Base-by-base conservation (phyloP, 129 eudicot genomes). In the Flaveria robusta region DNA sequence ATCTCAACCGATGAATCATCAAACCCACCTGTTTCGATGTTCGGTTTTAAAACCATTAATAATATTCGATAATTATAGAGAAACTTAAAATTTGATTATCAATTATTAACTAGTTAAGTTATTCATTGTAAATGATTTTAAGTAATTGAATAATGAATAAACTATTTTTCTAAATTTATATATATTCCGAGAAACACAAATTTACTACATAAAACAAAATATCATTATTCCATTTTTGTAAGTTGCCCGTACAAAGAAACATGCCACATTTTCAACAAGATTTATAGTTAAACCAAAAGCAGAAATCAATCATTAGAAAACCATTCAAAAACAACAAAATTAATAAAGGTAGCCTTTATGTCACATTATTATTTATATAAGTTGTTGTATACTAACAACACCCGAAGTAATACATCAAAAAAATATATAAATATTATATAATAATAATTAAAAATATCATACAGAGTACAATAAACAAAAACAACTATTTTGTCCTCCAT, bases 401-500 rank as follows among this genome's bases (percentile, higher is more conserved):
- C 64, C 64, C 31, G 14, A 56, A 22, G 31, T 20, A 22, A 22
- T 54, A n/a, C 19, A 54, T 54, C 13, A 29, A 24, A 23, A 4
- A 26, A 11, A 62, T 31, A 46, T 26, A 41, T 8, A 37, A 37
- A 31, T n/a, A 27, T 34, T 7, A 34, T 5, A 27, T 29, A 10
- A 52, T n/a, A 49, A 12, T 23, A 26, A 15, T 23, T 2, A 9
- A 5, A 26, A 8, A 47, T 15, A 71, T n/a, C 20, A 78, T 58
- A 16, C 16, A 5, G 71, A 72, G 78, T 67, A 67, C 69, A 74
- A 66, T 54, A 47, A 63, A 76, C 74, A 60, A 79, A 78, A 79
- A 79, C 82, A 71, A 71, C 71, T 66, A 80, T 41, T 18, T 72
- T 52, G 64, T 73, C 69, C 51, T 74, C 79, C 74, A 79, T 41